phyloP scores from a whole-genome alignment of 2,329 filamentous ascomycete genomes.

The Onygenales sp. region DNA sequence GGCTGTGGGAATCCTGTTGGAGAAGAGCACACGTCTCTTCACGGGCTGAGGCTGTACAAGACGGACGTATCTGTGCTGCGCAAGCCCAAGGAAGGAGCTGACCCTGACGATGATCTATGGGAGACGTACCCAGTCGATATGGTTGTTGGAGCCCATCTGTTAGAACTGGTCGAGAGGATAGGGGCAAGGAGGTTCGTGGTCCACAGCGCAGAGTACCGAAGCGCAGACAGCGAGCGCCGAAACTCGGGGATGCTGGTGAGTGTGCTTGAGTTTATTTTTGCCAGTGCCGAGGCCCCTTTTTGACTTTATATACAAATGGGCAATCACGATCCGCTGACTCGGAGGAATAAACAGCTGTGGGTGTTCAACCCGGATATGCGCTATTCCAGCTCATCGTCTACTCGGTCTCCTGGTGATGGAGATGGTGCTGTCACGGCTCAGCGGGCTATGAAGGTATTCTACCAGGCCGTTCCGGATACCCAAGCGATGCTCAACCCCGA shows the following conservation, averaged over 20 bases:
- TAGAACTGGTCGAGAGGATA: constrained; percentile 46
- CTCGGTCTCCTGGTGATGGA: neutral
- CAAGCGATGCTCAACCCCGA: constrained; percentile 27
- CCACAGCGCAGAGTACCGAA: constrained; percentile 21
- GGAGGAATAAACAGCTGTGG: constrained; percentile 38
- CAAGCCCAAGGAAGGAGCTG: constrained; percentile 7
- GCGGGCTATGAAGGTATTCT: constrained; percentile 51
- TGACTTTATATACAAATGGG: neutral
- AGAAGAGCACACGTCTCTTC: constrained; percentile 26
- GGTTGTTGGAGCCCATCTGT: constrained; percentile 44
- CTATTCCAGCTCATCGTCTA: constrained; percentile 40
- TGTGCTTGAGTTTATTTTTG: neutral
- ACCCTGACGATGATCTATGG: constrained; percentile 20
- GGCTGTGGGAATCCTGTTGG: constrained; percentile 24
- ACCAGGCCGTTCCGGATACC: constrained; percentile 27
- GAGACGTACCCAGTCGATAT: constrained; percentile 25
- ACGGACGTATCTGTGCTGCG: constrained; percentile 30
- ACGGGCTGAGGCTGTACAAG: constrained; percentile 38
- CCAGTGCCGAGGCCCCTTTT: neutral
- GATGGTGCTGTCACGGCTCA: constrained; percentile 20
- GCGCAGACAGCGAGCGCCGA: neutral
- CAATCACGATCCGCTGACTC: neutral
- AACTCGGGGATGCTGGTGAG: constrained; percentile 29
- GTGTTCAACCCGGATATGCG: constrained; percentile 51
- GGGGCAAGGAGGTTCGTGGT: constrained; percentile 48